Conservation (phyloP, 2,329 filamentous ascomycete species). For the Moelleriella libera region DNA sequence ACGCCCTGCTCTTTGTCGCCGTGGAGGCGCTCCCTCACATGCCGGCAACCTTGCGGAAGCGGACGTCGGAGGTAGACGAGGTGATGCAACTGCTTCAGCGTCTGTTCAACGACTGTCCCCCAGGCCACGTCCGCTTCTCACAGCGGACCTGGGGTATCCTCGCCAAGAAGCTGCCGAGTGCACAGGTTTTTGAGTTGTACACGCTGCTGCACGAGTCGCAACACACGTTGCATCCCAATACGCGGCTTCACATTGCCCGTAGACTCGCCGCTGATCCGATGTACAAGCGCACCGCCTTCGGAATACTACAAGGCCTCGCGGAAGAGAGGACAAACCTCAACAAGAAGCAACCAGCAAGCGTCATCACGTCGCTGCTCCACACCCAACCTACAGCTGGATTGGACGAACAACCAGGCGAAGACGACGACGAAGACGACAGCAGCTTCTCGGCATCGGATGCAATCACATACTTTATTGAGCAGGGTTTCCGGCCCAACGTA, state of each 20-base stretch:
- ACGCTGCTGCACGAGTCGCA: conserved; percentile 13
- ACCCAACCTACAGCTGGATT: conserved; percentile 10
- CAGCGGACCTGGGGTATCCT: conserved; percentile 23
- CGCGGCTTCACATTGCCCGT: conserved; percentile 31
- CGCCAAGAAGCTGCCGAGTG: conserved; percentile 13
- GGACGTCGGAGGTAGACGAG: conserved; percentile 13
- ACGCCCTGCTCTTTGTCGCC: conserved; percentile 18
- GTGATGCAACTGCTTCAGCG: conserved; percentile 14
- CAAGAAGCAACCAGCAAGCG: conserved; percentile 29
- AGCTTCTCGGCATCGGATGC: conserved; percentile 16
- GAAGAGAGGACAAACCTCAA: conserved; percentile 29
- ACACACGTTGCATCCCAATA: conserved; percentile 24
- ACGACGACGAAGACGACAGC: neutral
- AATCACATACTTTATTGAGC: conserved; percentile 31
- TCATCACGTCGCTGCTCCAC: conserved; percentile 45
- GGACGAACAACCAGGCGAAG: conserved; percentile 3
- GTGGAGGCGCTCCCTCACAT: conserved; percentile 8
- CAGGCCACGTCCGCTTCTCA: conserved; percentile 18
- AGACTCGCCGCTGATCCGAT: conserved; percentile 24
- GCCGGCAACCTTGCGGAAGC: conserved; percentile 9
- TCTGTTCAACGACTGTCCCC: conserved; percentile 13
- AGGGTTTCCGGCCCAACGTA: conserved; percentile 50
- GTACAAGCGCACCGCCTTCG: conserved; percentile 27
- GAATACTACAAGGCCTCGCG: conserved; percentile 23
- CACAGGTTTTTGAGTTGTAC: conserved; percentile 21